Conservation (phyloP, 345 rosid genomes). For the Camelina neglecta region DNA sequence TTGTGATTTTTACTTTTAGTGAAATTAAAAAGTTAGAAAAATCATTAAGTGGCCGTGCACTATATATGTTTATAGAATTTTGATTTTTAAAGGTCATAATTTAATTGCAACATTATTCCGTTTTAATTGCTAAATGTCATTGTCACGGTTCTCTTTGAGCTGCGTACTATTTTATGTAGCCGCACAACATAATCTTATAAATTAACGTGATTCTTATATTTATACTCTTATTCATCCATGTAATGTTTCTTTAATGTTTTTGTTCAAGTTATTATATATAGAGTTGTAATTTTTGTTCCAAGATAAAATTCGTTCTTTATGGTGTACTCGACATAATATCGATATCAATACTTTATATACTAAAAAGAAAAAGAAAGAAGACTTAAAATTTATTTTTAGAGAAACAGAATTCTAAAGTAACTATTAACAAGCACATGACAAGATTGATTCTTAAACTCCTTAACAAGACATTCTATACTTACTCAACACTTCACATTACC, state of each 20-base stretch:
- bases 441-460: constrained; percentile 44
- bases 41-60: neutral
- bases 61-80: too few species aligned
- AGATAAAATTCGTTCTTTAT: neutral
- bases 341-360: neutral
- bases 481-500: constrained; percentile 40
- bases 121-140: neutral
- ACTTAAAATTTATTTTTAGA: too few species aligned
- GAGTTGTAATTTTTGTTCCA: neutral
- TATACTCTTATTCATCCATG: neutral
- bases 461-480: constrained; percentile 45
- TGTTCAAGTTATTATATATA: neutral
- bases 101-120: neutral
- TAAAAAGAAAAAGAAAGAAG: neutral
- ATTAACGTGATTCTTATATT: neutral
- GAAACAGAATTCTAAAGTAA: neutral
- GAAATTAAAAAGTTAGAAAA: neutral
- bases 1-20: too few species aligned
- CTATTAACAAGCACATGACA: constrained; percentile 1
- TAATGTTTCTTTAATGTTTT: neutral
- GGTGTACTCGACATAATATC: neutral
- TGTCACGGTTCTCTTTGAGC: neutral
- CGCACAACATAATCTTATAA: neutral
- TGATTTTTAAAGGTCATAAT: neutral
- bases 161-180: neutral